Evolutionary conservation across 345 rosid species (phyloP), one percentile per base, ranked within the genome.

Genomic region (Physaria fendleri): DNA sequence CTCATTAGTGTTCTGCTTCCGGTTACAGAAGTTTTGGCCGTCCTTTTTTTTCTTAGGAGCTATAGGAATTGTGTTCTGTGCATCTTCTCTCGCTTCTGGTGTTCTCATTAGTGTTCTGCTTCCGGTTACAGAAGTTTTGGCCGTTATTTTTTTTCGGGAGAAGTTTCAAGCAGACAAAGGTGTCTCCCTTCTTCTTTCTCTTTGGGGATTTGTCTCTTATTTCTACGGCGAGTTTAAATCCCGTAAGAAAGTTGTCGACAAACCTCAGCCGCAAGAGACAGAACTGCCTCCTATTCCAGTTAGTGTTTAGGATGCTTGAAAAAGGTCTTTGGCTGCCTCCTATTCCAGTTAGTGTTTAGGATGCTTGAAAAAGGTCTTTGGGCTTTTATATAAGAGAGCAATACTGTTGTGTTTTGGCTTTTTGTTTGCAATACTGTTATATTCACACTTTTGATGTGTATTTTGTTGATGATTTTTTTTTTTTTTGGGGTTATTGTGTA

Each of bases 151-250:
- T 76, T 90, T 17, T 65, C 58, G 66, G 5, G 95, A 87, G 64
- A 87, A 68, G 5, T 90, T 90, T 71, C 71, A 68, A 41, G 79
- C 66, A 0, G 95, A 83, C 40, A 90, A 87, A 50, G 88, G 84
- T 1, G 78, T 85, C 14, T 63, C 95, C 17, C 93, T 87, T 12
- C 74, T 67, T 4, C 81, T 87, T 5, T 87, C 90, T 2, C 73
- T 87, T 0, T 87, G 95, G 90, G 90, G 90, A 2, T 83, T 85
- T n/a, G 23, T 49, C 48, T 87, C 95, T 6, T 87, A 87, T 69
- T 87, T 83, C 38, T 85, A 87, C 16, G 94, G 94, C 2, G 95
- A 85, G 73, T 16, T 71, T 0, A 80, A 79, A 57, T 43, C 61
- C 2, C 66, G 39, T 18, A 82, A 67, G 66, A 68, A 64, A 37